phyloP scores from a whole-genome alignment of 1,284 basidiomycete genomes.

The Sporisorium scitamineum region DNA sequence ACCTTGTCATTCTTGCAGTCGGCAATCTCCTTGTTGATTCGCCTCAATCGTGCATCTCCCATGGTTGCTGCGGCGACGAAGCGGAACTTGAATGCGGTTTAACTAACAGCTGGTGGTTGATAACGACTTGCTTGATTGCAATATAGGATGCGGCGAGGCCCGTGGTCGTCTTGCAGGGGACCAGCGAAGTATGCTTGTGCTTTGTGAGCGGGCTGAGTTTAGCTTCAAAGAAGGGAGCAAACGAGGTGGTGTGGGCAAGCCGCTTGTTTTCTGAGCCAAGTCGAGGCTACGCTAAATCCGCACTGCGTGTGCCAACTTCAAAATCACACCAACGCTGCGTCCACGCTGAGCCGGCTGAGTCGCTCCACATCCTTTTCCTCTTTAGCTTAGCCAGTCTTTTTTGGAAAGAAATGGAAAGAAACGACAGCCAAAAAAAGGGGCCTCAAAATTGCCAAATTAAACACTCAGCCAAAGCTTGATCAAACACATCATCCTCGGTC shows the following conservation, averaged over 20 bases:
- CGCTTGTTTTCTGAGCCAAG: neutral
- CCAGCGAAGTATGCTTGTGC: neutral
- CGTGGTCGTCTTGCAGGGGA: neutral
- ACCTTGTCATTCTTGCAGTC: slow-evolving; percentile 94
- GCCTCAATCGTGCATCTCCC: slow-evolving; percentile 83
- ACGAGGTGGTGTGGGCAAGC: slow-evolving; percentile 1
- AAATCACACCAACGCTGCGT: slow-evolving; percentile 17
- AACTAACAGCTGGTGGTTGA: neutral
- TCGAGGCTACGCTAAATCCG: too few species aligned
- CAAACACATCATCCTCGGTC: neutral
- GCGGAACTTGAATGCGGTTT: neutral
- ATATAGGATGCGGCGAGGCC: neutral
- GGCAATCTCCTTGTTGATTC: slow-evolving; percentile 84
- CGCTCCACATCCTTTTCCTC: slow-evolving; percentile 6
- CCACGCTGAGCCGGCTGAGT: slow-evolving; percentile 17
- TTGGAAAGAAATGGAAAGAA: slow-evolving; percentile 13
- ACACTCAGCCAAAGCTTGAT: neutral
- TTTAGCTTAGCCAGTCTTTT: slow-evolving; percentile 3
- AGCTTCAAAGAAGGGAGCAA: neutral
- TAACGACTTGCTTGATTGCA: neutral
- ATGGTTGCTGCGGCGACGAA: slow-evolving; percentile 56
- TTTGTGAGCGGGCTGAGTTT: neutral
- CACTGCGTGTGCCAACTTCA: slow-evolving; percentile 18
- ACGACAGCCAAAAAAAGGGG: slow-evolving; percentile 6
- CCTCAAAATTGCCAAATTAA: neutral